Percentiles rank a stretch among this genome's conserved stretches.
Evolutionary conservation across 192 early-diverging fungal genomes (phyloP).

Genomic region (Coemansia sp.): DNA sequence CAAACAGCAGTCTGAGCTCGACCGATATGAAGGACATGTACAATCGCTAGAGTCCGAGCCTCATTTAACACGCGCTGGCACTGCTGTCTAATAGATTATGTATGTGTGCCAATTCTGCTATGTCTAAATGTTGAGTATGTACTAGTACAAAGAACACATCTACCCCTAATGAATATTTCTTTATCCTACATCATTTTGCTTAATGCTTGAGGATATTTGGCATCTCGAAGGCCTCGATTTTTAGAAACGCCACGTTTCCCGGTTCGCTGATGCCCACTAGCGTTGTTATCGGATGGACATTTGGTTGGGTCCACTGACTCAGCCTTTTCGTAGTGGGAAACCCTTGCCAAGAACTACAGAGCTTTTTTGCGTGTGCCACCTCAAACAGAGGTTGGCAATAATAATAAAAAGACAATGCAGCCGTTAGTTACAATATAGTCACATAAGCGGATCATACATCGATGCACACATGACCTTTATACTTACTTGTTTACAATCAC

Average conservation of each 20-base stretch:
- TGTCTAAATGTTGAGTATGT: slow-evolving; percentile 3
- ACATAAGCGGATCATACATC: background rate
- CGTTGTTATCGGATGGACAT: slow-evolving; percentile 13
- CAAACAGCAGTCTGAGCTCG: slow-evolving; percentile 47
- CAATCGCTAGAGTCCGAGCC: slow-evolving; percentile 25
- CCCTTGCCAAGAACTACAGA: slow-evolving; percentile 4
- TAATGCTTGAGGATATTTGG: background rate
- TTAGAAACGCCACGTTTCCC: slow-evolving; percentile 28
- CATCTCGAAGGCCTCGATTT: slow-evolving; percentile 13
- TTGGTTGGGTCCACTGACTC: background rate
- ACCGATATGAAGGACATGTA: slow-evolving; percentile 52
- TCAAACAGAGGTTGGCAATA: background rate
- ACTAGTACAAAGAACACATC: background rate
- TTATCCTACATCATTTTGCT: background rate
- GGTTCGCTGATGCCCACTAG: slow-evolving; percentile 38
- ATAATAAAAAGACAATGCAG: background rate
- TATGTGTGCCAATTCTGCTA: background rate
- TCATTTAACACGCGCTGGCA: background rate
- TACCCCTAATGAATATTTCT: background rate
- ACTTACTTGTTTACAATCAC: slow-evolving; percentile 30
- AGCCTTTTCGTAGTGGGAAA: background rate
- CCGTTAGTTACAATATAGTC: background rate
- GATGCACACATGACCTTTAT: background rate
- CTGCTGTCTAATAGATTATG: background rate
- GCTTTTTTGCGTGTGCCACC: background rate